phyloP scores from a whole-genome alignment of 2,329 filamentous ascomycete species.

The Fusarium sp. region DNA sequence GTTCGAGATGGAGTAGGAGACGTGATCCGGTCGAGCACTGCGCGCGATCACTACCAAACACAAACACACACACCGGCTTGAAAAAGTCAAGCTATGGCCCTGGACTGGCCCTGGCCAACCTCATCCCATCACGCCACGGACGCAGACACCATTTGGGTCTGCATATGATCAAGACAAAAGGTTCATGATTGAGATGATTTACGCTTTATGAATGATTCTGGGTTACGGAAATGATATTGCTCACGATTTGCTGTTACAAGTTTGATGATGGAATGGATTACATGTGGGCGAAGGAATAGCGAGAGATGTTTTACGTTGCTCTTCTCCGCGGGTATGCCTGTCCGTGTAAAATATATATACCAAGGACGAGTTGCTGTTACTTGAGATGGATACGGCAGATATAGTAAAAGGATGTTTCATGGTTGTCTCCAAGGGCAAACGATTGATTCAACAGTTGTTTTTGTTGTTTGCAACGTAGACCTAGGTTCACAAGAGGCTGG shows the following conservation, averaged over 20 bases:
- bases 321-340: constrained; percentile 14
- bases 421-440: neutral
- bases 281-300: constrained; percentile 26
- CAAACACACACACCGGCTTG: constrained; percentile 15
- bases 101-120: neutral
- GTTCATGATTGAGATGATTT: constrained; percentile 43
- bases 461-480: neutral
- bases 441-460: neutral
- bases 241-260: constrained; percentile 30
- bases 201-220: constrained; percentile 41
- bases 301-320: constrained; percentile 30
- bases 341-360: constrained; percentile 38
- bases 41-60: constrained; percentile 32
- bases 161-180: constrained; percentile 28
- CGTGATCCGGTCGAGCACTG: constrained; percentile 60
- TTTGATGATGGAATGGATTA: constrained; percentile 28
- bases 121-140: neutral
- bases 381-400: constrained; percentile 15
- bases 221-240: constrained; percentile 28
- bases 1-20: constrained; percentile 70
- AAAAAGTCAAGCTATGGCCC: neutral
- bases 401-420: constrained; percentile 7
- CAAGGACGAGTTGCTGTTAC: constrained; percentile 21
- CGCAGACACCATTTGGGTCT: neutral
- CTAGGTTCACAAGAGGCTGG: neutral